Conservation (phyloP, 2,329 filamentous ascomycete species). For the Arthrobotrys musiformis region DNA sequence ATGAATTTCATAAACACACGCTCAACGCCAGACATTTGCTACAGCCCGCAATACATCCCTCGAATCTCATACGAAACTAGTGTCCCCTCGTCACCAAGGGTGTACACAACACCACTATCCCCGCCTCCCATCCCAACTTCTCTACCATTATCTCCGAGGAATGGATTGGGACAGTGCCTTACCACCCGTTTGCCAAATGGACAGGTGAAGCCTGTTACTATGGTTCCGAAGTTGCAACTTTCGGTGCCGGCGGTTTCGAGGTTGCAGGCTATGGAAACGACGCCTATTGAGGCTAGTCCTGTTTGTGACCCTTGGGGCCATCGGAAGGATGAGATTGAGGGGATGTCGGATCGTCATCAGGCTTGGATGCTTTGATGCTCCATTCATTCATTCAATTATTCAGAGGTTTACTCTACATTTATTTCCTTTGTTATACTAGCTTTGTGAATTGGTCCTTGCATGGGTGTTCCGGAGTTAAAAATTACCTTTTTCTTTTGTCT, state of each 20-base stretch:
- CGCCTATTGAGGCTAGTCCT: constrained; percentile 41
- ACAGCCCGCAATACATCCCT: neutral
- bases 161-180: constrained; percentile 32
- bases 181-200: constrained; percentile 33
- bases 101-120: constrained; percentile 10
- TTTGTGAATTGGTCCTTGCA: neutral
- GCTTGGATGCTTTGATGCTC: constrained; percentile 46
- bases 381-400: too few relatives aligned
- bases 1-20: neutral
- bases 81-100: neutral
- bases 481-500: neutral
- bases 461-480: neutral
- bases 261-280: constrained; percentile 10
- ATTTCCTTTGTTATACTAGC: neutral
- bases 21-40: neutral
- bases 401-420: neutral
- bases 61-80: neutral
- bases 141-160: constrained; percentile 14
- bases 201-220: constrained; percentile 25
- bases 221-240: constrained; percentile 35
- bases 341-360: constrained; percentile 26
- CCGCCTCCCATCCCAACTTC: constrained; percentile 11
- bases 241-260: constrained; percentile 16
- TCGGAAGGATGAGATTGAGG: constrained; percentile 29
- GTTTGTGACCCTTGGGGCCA: constrained; percentile 46